Evolutionary conservation across 2,329 filamentous ascomycete species (phyloP), one percentile per base, ranked within the genome.

Genomic region (Stachybotrys chlorohalonatus): DNA sequence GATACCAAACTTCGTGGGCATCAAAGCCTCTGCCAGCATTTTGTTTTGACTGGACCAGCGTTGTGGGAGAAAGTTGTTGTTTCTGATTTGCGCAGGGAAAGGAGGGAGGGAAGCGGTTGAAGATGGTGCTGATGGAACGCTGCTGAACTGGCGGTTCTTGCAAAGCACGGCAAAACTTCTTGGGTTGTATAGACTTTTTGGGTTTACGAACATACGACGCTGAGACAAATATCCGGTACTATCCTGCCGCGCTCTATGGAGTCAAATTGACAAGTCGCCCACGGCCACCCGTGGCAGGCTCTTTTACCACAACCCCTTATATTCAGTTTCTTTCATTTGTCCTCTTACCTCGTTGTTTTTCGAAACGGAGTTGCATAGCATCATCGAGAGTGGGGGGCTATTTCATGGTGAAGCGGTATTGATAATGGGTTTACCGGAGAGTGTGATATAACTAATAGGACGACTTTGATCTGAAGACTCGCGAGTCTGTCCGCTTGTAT

Each of bases 101-200:
- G 17, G 46, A 8, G 16, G 16, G 46, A n/a, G 46, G 16, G 15
- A 7, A 2, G 46, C 9, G 46, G 8, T 13, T n/a, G 46, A 47
- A 11, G 49, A 30, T 31, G 48, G 48, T 53, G 54, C 24, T 53
- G 53, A 60, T 55, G 59, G 9, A 42, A 42, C 55, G 24, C 24
- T 24, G 24, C 24, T 24, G 24, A 24, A 24, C 24, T 24, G 24
- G 24, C 24, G 24, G 24, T 24, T 24, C 24, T 24, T 24, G 24
- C 24, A 24, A 24, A 24, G 24, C 24, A 24, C 24, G 56, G 61
- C 58, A 54, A 57, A 59, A 54, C 58, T 59, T 62, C 58, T 62
- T 68, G 62, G 62, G 61, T 62, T 70, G 65, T 68, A 70, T 70
- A 68, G 65, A 68, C 58, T 62, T 66, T 64, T 63, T 62, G 61